Percentiles rank a stretch among this genome's conserved stretches.
These are phyloP conservation scores for Ophiocytium majus DNA, from an alignment of 352 stramenopile species.

Conservation along the genomic window DNA sequence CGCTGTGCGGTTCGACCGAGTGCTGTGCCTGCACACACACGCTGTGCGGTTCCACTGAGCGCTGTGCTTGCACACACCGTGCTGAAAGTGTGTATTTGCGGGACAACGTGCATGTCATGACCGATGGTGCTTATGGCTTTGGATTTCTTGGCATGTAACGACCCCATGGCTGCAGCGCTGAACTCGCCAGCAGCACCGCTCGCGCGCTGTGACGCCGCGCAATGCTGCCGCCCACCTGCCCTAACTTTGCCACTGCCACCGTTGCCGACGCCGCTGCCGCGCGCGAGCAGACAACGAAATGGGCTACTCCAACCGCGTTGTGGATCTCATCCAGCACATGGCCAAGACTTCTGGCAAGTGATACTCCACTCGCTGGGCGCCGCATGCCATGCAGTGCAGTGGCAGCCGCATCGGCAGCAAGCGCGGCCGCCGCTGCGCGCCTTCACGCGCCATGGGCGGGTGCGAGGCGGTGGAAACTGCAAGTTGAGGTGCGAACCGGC, in stretches of 20 bases:
- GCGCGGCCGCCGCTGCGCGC: no score
- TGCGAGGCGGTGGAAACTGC: no score
- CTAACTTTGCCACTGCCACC: no score
- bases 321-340: conserved; percentile 87
- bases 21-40: background rate
- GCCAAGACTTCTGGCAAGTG: no score
- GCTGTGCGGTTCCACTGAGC: background rate
- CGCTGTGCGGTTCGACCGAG: background rate
- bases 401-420: no score
- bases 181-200: background rate
- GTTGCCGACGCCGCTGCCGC: background rate
- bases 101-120: background rate
- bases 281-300: conserved; percentile 54
- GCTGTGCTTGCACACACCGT: background rate
- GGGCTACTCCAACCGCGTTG: conserved; percentile 81
- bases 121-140: background rate
- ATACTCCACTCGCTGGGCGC: no score
- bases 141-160: background rate
- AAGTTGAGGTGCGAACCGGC: no score
- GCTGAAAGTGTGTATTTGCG: background rate
- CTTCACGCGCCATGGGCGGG: no score
- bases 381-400: no score
- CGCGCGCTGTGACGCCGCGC: background rate
- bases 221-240: no score
- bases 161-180: background rate